These are phyloP conservation scores for Cajanus cajan DNA, from an alignment of 306 rosid species.

Conservation along the genomic window DNA sequence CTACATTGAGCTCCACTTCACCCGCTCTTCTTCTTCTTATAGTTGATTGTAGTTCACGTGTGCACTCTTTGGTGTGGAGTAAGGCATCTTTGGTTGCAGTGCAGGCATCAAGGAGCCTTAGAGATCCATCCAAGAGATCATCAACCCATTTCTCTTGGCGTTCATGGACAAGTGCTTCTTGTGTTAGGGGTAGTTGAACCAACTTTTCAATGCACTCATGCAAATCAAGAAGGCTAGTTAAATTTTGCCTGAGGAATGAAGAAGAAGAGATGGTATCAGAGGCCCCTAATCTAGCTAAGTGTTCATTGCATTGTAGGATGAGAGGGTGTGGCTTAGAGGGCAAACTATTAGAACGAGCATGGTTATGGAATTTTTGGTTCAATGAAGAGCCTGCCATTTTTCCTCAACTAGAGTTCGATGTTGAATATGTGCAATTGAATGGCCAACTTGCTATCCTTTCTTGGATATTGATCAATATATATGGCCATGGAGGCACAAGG, in stretches of 20 bases:
- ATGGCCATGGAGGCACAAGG: constrained; percentile 7
- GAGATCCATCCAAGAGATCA: constrained; percentile 38
- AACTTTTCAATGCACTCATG: constrained; percentile 30
- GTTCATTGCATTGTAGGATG: constrained; percentile 31
- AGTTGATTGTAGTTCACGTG: constrained; percentile 25
- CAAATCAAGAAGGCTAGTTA: constrained; percentile 33
- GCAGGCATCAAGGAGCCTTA: constrained; percentile 41
- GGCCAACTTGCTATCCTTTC: constrained; percentile 19
- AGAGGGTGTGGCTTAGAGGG: constrained; percentile 37
- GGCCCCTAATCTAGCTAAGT: constrained; percentile 22
- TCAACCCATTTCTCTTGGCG: constrained; percentile 36
- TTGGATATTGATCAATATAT: constrained; percentile 23
- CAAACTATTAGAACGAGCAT: constrained; percentile 41
- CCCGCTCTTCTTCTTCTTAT: constrained; percentile 30
- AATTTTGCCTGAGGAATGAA: constrained; percentile 16
- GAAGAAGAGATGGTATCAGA: constrained; percentile 19
- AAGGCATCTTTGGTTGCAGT: constrained; percentile 28
- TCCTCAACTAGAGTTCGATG: constrained; percentile 22
- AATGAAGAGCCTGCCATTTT: constrained; percentile 38
- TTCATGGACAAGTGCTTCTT: constrained; percentile 23
- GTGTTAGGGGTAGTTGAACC: constrained; percentile 29
- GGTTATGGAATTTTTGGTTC: constrained; percentile 32
- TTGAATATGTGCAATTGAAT: constrained; percentile 10
- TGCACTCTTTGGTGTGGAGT: constrained; percentile 37
- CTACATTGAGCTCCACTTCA: constrained; percentile 22